A percentile compares a stretch with the other conserved stretches of the same genome.
Evolutionary conservation across 208 protist genomes (phyloP).

Genomic region (Leishmania major): DNA sequence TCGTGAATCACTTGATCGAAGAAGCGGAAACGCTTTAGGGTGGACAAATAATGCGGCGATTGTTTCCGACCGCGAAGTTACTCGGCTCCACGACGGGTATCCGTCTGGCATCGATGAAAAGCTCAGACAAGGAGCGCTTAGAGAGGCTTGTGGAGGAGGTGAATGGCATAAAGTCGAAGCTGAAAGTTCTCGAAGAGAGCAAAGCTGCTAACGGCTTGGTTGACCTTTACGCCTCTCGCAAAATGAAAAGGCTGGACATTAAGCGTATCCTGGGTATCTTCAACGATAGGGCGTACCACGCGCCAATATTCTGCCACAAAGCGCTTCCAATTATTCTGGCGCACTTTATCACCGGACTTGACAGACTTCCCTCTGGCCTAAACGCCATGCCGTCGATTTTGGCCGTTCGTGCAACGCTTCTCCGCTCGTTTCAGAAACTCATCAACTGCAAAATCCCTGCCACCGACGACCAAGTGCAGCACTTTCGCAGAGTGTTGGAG

Average conservation of each 20-base stretch:
- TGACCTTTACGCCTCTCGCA: slow-evolving; percentile 58
- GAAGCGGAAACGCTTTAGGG: not conserved
- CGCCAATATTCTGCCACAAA: slow-evolving; percentile 80
- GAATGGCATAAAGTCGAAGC: slow-evolving; percentile 36
- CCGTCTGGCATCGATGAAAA: slow-evolving; percentile 3
- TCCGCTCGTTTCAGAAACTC: slow-evolving; percentile 72
- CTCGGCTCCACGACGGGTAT: not conserved
- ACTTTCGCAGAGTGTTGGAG: slow-evolving; percentile 66
- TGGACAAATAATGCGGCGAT: slow-evolving; percentile 8
- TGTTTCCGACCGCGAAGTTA: not conserved
- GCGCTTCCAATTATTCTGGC: slow-evolving; percentile 85
- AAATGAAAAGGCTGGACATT: slow-evolving; percentile 63
- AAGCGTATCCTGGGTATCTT: slow-evolving; percentile 53
- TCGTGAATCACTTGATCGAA: not conserved
- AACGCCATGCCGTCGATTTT: slow-evolving; percentile 85
- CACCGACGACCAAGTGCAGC: slow-evolving; percentile 33
- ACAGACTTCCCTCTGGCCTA: slow-evolving; percentile 81
- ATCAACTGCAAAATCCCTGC: slow-evolving; percentile 75
- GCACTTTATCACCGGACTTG: slow-evolving; percentile 65
- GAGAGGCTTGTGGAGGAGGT: slow-evolving; percentile 34
- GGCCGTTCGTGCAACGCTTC: slow-evolving; percentile 71
- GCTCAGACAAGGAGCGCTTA: slow-evolving; percentile 14
- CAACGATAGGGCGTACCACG: slow-evolving; percentile 36
- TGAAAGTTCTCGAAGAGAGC: slow-evolving; percentile 64
- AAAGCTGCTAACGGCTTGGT: slow-evolving; percentile 59